Conservation (phyloP, 2,329 filamentous ascomycete species). For the Colletotrichum spinosum region DNA sequence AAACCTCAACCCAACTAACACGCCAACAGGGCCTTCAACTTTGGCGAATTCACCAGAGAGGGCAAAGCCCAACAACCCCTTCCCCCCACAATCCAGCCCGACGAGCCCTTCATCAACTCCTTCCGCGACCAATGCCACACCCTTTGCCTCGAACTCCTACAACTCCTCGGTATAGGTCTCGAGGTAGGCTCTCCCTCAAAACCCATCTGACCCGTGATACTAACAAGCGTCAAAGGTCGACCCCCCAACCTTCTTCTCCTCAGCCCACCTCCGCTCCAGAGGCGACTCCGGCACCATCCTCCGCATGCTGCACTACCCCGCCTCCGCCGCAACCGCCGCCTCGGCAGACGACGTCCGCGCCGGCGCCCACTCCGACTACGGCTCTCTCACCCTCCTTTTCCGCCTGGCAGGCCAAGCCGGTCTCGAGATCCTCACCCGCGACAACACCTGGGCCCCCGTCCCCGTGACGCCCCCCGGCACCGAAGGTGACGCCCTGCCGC, state of each 20-base stretch:
- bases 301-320: slow-evolving; percentile 80
- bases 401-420: slow-evolving; percentile 87
- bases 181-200: slow-evolving; percentile 58
- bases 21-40: slow-evolving; percentile 83
- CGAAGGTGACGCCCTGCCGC: slow-evolving; percentile 70
- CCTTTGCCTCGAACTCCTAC: slow-evolving; percentile 79
- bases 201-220: slow-evolving; percentile 21
- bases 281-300: slow-evolving; percentile 69
- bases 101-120: slow-evolving; percentile 70
- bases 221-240: slow-evolving; percentile 49
- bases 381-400: slow-evolving; percentile 80
- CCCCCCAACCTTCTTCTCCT: slow-evolving; percentile 65
- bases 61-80: slow-evolving; percentile 82
- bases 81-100: slow-evolving; percentile 69
- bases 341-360: slow-evolving; percentile 77
- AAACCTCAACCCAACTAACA: slow-evolving; percentile 4
- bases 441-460: slow-evolving; percentile 70
- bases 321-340: slow-evolving; percentile 57
- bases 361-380: slow-evolving; percentile 93
- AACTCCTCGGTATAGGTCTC: slow-evolving; percentile 83
- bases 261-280: slow-evolving; percentile 58
- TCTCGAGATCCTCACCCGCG: slow-evolving; percentile 79
- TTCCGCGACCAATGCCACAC: slow-evolving; percentile 79
- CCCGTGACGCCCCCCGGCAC: slow-evolving; percentile 74
- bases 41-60: slow-evolving; percentile 76